Base-by-base conservation (phyloP, 352 stramenopile species). In the Phytophthora foliorum region DNA sequence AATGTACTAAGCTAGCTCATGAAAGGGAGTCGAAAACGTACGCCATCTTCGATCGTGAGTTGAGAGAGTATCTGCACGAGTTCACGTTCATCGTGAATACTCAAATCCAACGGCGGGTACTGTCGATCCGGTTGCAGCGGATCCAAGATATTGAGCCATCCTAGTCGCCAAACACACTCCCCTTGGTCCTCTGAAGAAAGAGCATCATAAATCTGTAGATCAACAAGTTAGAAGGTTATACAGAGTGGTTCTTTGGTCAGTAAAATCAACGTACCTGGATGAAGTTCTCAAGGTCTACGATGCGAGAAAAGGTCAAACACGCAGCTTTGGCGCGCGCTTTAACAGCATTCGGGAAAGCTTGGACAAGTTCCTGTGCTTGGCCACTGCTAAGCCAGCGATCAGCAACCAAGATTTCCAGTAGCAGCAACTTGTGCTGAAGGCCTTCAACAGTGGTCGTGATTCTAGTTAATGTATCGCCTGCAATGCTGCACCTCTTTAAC, bases 111-210 rank as follows among this genome's bases (percentile, higher is more conserved):
- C 0, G 70, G 72, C 19, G 80, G 80, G 34, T 93, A 97, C 39
- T 83, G 75, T 8, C 88, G 78, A 57, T 97, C 89, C 1, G 86
- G 83, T 29, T 91, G 78, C n/a, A 81, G 48, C 3, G 89, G 87
- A 53, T 97, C 91, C 24, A 94, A 75, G 3, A 93, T 78, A 38
- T 96, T 97, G 34, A 97, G 86, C 88, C 88, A 97, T 0, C 91
- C 91, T 13, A 97, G 70, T 2, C 82, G 73, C 9, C 76, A 78
- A 2, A 90, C 69, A 32, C 89, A 83, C 56, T 91, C 84, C 1
- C 64, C 51, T 69, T 92, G 85, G 31, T 93, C 87, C 9, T 87
- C 72, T 3, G 38, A 19, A 8, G 74, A 81, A 3, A 97, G 54
- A 2, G 8, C 41, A 24, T 88, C 80, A 22, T 82, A 80, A 4